phyloP scores from a whole-genome alignment of 106 monocot species.

The Dendrobium huoshanense region DNA sequence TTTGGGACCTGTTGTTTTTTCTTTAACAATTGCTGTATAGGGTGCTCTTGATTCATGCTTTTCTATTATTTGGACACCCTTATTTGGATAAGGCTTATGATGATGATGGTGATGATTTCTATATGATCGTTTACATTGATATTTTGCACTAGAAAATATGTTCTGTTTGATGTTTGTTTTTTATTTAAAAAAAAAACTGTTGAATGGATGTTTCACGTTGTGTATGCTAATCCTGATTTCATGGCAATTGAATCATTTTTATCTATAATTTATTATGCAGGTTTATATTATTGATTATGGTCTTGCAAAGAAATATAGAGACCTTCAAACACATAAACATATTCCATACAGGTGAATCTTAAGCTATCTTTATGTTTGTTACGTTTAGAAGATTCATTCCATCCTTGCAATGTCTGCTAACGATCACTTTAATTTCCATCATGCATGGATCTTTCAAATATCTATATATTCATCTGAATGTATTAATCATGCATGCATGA shows the following conservation, averaged over 20 bases:
- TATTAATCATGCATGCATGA: no score
- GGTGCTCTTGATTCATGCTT: neutral
- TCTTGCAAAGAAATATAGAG: constrained; percentile 4
- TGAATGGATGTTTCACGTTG: neutral
- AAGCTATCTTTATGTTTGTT: neutral
- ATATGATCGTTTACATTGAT: neutral
- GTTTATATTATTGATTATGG: constrained; percentile 5
- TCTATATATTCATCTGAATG: neutral
- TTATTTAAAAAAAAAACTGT: neutral
- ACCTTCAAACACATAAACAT: constrained; percentile 5
- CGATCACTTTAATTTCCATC: neutral
- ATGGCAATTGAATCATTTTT: neutral
- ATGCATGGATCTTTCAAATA: neutral
- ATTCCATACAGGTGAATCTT: constrained; percentile 2
- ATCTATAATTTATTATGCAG: neutral
- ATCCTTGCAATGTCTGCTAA: neutral
- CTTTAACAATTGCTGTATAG: neutral
- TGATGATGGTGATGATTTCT: neutral
- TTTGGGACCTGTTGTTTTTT: neutral
- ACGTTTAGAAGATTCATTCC: neutral
- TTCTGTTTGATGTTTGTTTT: neutral
- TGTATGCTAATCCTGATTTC: neutral
- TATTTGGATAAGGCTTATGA: neutral
- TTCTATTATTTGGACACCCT: neutral
- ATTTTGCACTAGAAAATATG: neutral